Evolutionary conservation across 2,329 filamentous ascomycete species (phyloP), one percentile per base, ranked within the genome.

Genomic region (Grosmannia clavigera): DNA sequence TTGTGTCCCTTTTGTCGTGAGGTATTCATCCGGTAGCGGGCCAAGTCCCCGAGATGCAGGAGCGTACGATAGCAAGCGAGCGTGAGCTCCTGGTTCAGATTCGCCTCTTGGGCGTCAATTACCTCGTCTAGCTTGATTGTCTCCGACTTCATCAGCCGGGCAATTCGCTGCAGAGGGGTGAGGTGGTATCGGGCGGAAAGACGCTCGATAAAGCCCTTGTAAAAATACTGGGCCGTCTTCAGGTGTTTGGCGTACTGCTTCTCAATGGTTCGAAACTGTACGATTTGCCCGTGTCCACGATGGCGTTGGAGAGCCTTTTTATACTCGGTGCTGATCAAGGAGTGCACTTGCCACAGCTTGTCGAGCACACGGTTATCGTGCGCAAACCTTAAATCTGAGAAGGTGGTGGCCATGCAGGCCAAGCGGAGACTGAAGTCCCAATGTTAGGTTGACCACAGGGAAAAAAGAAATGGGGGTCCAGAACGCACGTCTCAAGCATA

Each of bases 1-100:
- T 87, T 88, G 58, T 85, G 84, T 64, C 84, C 81, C 70, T 88
- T 91, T 62, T 80, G 81, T 61, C 86, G 84, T 61, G 89, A 77
- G 68, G 92, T 88, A 59, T 80, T 78, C 46, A 65, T 57, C 59
- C 92, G 86, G 73, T 96, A 99, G 64, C 94, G 85, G 57, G 89
- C 89, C 55, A 99, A 79, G 70, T 99, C 94, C 40, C 94, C 94
- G 11, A 97, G 81, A 65, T 87, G 90, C 62, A 96, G 86, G 60
- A 97, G 78, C 5, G 88, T 90, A 60, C 85, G 82, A 73, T 96
- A 88, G 70, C 89, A 95, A 3, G 90, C 91, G 60, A 79, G 75
- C 50, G 90, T 76, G 60, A 95, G 81, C 64, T 79, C 74, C n/a
- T 74, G 71, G 62, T 79, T 79, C 57, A 89, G 72, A 14, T 78